Evolutionary conservation across 2,329 filamentous ascomycete species (phyloP), one percentile per base, ranked within the genome.

Genomic region (Cladosporium sp.): DNA sequence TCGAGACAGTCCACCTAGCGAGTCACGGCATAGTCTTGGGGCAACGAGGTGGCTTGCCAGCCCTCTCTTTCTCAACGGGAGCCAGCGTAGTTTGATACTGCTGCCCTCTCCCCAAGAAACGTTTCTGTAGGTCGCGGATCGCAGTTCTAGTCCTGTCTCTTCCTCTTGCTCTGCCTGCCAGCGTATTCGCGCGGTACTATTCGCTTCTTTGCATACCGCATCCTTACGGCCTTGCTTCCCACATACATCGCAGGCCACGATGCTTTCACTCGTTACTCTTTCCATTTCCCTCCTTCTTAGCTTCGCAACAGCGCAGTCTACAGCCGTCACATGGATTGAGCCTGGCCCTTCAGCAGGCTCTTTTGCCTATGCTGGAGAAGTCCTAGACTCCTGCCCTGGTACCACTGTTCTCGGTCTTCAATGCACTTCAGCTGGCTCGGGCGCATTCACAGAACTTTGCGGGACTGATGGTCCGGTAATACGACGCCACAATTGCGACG

Each of bases 261-360:
- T 55, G 52, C 52, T 55, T 36, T 55, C 52, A 45, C 52, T 55
- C 52, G 52, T 47, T 55, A 47, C 52, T 24, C 52, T 55, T 47
- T 44, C 52, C 13, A 19, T 55, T 24, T 47, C 52, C 15, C 40
- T 55, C 40, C 40, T 55, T 32, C 32, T 55, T n/a, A 45, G 25
- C 32, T 45, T 47, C 24, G 52, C 52, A 19, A 17, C 39, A 15
- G 52, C 52, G 52, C 52, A 55, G 22, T 47, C 40, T 12, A 36
- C 40, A n/a, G 10, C 20, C 19, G 39, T 55, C 39, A 45, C 52
- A 55, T 55, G 52, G 52, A 13, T 55, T 55, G 52, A 55, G 22
- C 52, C 52, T 45, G 52, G 52, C 22, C 20, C 39, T 47, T 22
- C 39, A 55, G 39, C 52, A 36, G 52, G 40, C 28, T 28, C 25